Evolutionary conservation across 2,329 filamentous ascomycete species (phyloP).

Genomic region (Emericellopsis atlantica): DNA sequence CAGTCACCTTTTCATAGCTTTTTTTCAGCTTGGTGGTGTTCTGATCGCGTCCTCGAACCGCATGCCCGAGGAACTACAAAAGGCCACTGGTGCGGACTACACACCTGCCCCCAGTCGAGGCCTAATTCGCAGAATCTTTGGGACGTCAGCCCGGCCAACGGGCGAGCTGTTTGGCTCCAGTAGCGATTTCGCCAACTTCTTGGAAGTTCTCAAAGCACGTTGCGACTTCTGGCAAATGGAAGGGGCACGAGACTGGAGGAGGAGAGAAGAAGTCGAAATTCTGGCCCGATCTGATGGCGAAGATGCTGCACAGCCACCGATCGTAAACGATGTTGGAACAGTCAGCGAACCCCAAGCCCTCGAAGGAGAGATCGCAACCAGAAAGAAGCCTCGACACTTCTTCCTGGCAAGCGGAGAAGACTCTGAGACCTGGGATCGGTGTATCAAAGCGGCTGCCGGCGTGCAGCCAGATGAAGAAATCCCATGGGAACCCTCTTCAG

Average conservation of each 20-base stretch:
- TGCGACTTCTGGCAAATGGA: slow-evolving; percentile 83
- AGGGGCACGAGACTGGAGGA: slow-evolving; percentile 58
- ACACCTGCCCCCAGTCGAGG: slow-evolving; percentile 39
- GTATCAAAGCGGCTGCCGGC: slow-evolving; percentile 10
- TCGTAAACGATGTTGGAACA: neutral
- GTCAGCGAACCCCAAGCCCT: neutral
- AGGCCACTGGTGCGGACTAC: slow-evolving; percentile 61
- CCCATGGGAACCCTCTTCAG: slow-evolving; percentile 27
- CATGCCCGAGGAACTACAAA: slow-evolving; percentile 70
- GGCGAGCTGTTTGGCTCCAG: slow-evolving; percentile 44
- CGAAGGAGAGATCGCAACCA: slow-evolving; percentile 4
- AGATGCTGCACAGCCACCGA: neutral
- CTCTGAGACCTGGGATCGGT: slow-evolving; percentile 11
- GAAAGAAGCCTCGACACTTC: slow-evolving; percentile 17
- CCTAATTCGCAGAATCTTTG: slow-evolving; percentile 35
- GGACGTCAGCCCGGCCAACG: slow-evolving; percentile 17
- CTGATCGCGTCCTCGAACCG: slow-evolving; percentile 71
- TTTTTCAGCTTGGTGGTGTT: slow-evolving; percentile 74
- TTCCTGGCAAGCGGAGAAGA: slow-evolving; percentile 15
- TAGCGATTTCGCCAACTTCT: slow-evolving; percentile 64
- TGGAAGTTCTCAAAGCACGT: slow-evolving; percentile 63
- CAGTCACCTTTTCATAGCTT: slow-evolving; percentile 64
- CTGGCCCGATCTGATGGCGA: neutral
- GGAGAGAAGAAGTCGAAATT: slow-evolving; percentile 28
- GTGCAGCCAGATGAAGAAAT: slow-evolving; percentile 4